phyloP scores from a whole-genome alignment of 2,329 filamentous ascomycete genomes.

The Pleurostoma richardsiae region DNA sequence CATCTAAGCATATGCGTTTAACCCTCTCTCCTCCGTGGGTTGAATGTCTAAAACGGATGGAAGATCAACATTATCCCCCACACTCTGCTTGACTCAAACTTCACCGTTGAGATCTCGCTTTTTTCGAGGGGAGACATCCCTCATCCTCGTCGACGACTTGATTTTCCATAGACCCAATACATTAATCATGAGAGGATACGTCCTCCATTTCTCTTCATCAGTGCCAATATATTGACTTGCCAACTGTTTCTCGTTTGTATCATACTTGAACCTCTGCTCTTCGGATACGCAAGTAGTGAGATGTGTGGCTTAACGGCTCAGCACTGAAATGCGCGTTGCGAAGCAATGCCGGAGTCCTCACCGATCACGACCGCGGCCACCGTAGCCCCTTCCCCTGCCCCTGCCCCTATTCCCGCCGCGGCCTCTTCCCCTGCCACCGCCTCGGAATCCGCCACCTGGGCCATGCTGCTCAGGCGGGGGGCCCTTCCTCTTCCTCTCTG shows the following conservation, averaged over 20 bases:
- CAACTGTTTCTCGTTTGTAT: no score
- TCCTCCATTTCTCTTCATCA: no score
- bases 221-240: no score
- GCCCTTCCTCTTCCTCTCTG: slow-evolving; percentile 50
- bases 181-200: no score
- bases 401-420: slow-evolving; percentile 31
- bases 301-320: no score
- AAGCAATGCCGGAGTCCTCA: slow-evolving; percentile 3
- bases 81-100: slow-evolving; percentile 39
- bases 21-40: slow-evolving; percentile 29
- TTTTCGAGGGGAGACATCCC: slow-evolving; percentile 38
- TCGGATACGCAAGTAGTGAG: no score
- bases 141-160: background rate
- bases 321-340: no score
- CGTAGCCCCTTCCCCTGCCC: slow-evolving; percentile 27
- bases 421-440: slow-evolving; percentile 24
- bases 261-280: no score
- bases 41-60: slow-evolving; percentile 40
- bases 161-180: no score
- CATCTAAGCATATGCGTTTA: slow-evolving; percentile 41
- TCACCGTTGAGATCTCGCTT: slow-evolving; percentile 36
- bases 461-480: slow-evolving; percentile 38
- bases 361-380: slow-evolving; percentile 18
- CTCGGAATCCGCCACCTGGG: slow-evolving; percentile 17
- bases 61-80: slow-evolving; percentile 34